Evolutionary conservation across 2,329 filamentous ascomycete species (phyloP).

Genomic region (Colletotrichum musicola): DNA sequence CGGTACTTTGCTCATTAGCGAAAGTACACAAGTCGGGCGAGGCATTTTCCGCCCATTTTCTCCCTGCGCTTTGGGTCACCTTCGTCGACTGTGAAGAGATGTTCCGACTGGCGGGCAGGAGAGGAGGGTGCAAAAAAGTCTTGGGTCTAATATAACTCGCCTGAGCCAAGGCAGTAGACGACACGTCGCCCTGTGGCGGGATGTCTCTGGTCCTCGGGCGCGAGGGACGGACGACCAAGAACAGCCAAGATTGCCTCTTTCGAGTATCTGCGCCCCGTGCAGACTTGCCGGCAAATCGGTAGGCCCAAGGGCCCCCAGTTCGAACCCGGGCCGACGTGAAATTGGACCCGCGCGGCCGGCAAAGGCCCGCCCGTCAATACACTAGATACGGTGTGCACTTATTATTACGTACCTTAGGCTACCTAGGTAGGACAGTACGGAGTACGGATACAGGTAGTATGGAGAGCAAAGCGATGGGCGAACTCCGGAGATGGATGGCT

Average conservation of each 20-base stretch:
- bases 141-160: conserved; percentile 22
- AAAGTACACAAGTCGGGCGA: background rate
- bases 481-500: too few relatives aligned
- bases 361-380: background rate
- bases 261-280: too few relatives aligned
- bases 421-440: too few relatives aligned
- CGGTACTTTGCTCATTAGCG: conserved; percentile 2
- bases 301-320: too few relatives aligned
- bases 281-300: too few relatives aligned
- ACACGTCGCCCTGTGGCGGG: conserved; percentile 10
- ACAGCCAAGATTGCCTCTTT: too few relatives aligned
- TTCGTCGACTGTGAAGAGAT: too few relatives aligned
- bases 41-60: background rate
- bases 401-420: too few relatives aligned
- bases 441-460: too few relatives aligned
- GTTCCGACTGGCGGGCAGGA: too few relatives aligned
- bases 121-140: background rate
- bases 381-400: too few relatives aligned
- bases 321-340: background rate
- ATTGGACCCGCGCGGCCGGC: background rate
- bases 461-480: too few relatives aligned
- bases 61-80: background rate
- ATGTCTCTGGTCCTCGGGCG: conserved; percentile 2
- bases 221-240: background rate
- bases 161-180: conserved; percentile 1